phyloP scores from a whole-genome alignment of 495 filamentous ascomycete species.

The Tuber calosporum region DNA sequence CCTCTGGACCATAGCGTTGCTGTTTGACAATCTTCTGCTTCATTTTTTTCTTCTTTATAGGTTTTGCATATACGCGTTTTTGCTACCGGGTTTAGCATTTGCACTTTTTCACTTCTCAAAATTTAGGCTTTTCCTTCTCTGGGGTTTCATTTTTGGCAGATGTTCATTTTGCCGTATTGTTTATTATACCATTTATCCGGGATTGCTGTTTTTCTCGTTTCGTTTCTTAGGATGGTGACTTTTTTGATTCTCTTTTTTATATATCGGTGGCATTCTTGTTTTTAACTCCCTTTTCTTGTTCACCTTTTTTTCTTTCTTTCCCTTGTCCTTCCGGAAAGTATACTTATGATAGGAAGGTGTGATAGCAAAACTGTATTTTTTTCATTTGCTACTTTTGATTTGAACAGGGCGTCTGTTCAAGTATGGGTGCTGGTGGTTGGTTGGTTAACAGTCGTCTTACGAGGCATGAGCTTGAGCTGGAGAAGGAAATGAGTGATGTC shows the following conservation, averaged over 20 bases:
- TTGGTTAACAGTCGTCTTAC: not conserved
- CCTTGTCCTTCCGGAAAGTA: slow-evolving; percentile 10
- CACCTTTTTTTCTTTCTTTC: slow-evolving; percentile 3
- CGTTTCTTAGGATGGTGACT: slow-evolving; percentile 4
- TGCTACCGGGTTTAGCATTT: slow-evolving; percentile 6
- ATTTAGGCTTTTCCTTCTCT: not conserved
- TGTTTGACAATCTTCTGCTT: not conserved
- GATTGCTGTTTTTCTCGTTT: not conserved
- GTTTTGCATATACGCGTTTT: slow-evolving; percentile 4
- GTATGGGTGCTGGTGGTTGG: not conserved
- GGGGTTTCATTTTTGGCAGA: not conserved
- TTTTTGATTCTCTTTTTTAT: slow-evolving; percentile 10
- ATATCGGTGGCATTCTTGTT: slow-evolving; percentile 7
- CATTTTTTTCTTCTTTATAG: not conserved
- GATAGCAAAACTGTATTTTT: slow-evolving; percentile 4
- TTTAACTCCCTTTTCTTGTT: slow-evolving; percentile 4
- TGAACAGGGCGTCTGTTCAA: not conserved
- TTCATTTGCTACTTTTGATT: slow-evolving; percentile 5
- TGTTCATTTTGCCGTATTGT: not conserved
- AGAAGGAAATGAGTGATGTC: not conserved
- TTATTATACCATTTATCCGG: not conserved
- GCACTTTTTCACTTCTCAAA: not conserved
- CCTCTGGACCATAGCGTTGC: not conserved
- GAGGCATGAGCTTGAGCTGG: not conserved
- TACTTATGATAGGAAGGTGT: slow-evolving; percentile 5